phyloP scores from a whole-genome alignment of 345 rosid species.

The Stellera chamaejasme region DNA sequence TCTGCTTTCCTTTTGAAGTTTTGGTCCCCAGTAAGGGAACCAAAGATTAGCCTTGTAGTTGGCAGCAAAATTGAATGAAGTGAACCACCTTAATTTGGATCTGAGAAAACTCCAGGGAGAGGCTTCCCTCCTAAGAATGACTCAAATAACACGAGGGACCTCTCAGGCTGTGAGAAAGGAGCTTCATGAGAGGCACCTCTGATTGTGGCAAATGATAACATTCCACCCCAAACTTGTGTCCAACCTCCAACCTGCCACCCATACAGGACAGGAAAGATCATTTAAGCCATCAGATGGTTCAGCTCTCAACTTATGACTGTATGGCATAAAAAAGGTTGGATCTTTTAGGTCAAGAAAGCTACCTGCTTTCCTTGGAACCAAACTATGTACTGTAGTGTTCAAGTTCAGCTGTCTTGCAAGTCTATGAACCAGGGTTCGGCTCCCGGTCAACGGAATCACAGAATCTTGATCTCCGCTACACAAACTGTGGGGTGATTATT shows the following conservation, averaged over 20 bases:
- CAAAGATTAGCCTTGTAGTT: no score
- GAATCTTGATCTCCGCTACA: constrained; percentile 97
- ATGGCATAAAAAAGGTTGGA: no score
- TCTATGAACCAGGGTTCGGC: constrained; percentile 51
- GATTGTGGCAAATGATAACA: constrained; percentile 81
- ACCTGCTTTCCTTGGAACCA: constrained; percentile 96
- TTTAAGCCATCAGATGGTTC: not conserved
- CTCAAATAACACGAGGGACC: constrained; percentile 73
- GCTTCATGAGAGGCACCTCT: constrained; percentile 97
- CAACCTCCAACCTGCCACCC: constrained; percentile 79
- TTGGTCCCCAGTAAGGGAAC: no score
- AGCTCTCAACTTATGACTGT: not conserved
- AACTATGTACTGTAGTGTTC: constrained; percentile 49
- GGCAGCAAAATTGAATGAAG: no score
- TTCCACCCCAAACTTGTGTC: constrained; percentile 83
- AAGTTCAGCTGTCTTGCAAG: constrained; percentile 52
- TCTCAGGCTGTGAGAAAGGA: constrained; percentile 91
- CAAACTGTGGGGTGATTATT: not conserved
- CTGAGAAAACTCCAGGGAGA: constrained; percentile 69
- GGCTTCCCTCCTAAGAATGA: constrained; percentile 56
- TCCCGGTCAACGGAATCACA: constrained; percentile 84
- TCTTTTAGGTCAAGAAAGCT: not conserved
- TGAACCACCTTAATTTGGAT: not conserved
- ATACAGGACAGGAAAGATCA: not conserved
- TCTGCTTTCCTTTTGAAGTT: no score